phyloP scores from a whole-genome alignment of 495 filamentous ascomycete genomes.

The Trichoderma erinaceum region DNA sequence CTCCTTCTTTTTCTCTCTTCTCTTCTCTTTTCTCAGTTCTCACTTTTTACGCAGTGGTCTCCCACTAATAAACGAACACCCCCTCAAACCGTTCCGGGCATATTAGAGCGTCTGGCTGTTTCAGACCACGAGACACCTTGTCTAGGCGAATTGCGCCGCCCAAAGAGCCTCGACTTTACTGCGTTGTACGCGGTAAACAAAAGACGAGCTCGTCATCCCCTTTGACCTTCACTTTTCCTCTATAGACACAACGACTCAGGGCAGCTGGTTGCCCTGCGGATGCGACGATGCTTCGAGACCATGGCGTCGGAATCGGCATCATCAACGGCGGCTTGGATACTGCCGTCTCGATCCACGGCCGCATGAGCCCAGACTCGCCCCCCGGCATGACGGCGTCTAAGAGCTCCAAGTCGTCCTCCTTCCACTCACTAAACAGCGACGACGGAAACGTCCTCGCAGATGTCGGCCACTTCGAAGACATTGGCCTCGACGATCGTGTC shows the following conservation, averaged over 20 bases:
- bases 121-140: neutral
- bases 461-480: constrained; percentile 84
- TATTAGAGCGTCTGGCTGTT: neutral
- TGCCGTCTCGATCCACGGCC: constrained; percentile 23
- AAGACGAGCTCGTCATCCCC: neutral
- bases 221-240: neutral
- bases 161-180: neutral
- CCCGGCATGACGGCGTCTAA: constrained; percentile 80
- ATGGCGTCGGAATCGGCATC: constrained; percentile 11
- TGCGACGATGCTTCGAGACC: constrained; percentile 4
- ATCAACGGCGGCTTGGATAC: constrained; percentile 31
- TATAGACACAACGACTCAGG: neutral
- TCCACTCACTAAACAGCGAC: constrained; percentile 68
- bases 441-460: constrained; percentile 61
- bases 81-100: neutral
- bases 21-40: neutral
- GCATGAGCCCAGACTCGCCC: constrained; percentile 61
- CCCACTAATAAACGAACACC: neutral
- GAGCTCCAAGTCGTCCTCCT: constrained; percentile 86
- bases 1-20: neutral
- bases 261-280: constrained; percentile 12
- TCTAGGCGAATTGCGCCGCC: neutral
- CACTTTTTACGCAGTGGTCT: neutral
- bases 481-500: constrained; percentile 64
- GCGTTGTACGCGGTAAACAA: neutral